Conservation (phyloP, 2,329 filamentous ascomycete species). For the Harringtonia aguacate region DNA sequence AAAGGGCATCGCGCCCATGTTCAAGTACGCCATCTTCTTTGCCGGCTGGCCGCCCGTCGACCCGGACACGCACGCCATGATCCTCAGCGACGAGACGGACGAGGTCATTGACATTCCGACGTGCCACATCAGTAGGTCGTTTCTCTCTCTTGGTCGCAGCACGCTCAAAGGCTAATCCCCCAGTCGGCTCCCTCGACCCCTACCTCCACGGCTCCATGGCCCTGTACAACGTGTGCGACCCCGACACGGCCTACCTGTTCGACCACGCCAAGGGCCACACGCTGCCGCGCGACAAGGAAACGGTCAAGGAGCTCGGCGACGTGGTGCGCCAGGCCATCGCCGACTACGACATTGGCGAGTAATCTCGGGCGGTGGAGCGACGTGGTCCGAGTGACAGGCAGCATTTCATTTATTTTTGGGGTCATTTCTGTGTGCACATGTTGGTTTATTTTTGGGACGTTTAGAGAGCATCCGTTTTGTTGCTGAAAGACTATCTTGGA, state of each 20-base stretch:
- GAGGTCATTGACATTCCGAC: slow-evolving; percentile 39
- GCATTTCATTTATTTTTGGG: no score
- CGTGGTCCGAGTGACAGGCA: no score
- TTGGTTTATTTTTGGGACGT: no score
- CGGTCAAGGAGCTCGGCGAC: slow-evolving; percentile 34
- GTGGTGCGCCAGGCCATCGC: no score
- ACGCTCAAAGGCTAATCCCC: background rate
- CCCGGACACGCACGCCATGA: slow-evolving; percentile 28
- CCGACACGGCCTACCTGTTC: slow-evolving; percentile 48
- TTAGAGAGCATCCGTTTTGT: no score
- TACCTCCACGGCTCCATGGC: slow-evolving; percentile 51
- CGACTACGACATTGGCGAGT: no score
- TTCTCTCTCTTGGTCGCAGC: no score
- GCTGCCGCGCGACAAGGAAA: slow-evolving; percentile 40
- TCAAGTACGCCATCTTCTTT: slow-evolving; percentile 40
- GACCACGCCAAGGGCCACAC: slow-evolving; percentile 57
- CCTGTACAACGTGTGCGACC: slow-evolving; percentile 50
- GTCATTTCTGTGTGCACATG: no score
- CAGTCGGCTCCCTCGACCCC: slow-evolving; percentile 44
- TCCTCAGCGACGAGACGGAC: slow-evolving; percentile 38
- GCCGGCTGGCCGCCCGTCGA: slow-evolving; percentile 43
- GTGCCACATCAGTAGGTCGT: slow-evolving; percentile 35
- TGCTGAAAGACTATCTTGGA: no score
- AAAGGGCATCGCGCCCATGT: slow-evolving; percentile 24
- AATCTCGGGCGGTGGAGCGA: no score